phyloP scores from a whole-genome alignment of 352 stramenopile genomes.

The Globisporangium perplexum region DNA sequence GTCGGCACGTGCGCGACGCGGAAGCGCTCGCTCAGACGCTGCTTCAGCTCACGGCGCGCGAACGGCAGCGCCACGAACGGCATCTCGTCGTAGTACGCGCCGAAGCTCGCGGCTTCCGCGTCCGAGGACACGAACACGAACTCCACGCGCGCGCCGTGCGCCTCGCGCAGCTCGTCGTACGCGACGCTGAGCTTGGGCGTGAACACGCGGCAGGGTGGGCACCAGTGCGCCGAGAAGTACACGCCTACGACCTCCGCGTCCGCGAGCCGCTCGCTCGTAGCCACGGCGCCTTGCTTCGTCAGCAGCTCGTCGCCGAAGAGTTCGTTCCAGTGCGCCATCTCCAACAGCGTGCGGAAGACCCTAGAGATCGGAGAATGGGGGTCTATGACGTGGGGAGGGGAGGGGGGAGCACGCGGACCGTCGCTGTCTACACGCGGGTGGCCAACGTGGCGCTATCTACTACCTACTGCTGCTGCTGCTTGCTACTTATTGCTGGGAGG shows the following conservation, averaged over 20 bases:
- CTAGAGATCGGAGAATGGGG: not conserved
- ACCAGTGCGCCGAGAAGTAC: constrained; percentile 89
- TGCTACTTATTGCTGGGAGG: constrained; percentile 1
- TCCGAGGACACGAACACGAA: constrained; percentile 60
- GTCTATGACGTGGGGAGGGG: not conserved
- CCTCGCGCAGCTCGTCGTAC: constrained; percentile 54
- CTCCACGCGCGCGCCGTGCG: constrained; percentile 37
- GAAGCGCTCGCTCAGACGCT: constrained; percentile 62
- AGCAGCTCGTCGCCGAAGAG: constrained; percentile 17
- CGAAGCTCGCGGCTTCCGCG: constrained; percentile 32
- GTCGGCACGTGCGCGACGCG: constrained; percentile 71
- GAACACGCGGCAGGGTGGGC: constrained; percentile 68
- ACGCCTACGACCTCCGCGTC: constrained; percentile 45
- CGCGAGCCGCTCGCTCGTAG: constrained; percentile 9
- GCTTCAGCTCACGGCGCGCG: constrained; percentile 42
- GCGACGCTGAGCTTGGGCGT: constrained; percentile 59
- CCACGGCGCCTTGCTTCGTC: constrained; percentile 11
- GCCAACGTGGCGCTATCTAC: not conserved
- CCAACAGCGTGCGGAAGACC: not conserved
- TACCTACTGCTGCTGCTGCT: constrained; percentile 1
- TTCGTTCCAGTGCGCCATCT: constrained; percentile 5
- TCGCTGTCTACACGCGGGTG: not conserved
- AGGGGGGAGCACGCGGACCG: not conserved
- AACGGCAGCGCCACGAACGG: constrained; percentile 81
- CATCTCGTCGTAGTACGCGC: constrained; percentile 73